Evolutionary conservation across 2,329 filamentous ascomycete genomes (phyloP).

Genomic region (Colletotrichum shisoi): DNA sequence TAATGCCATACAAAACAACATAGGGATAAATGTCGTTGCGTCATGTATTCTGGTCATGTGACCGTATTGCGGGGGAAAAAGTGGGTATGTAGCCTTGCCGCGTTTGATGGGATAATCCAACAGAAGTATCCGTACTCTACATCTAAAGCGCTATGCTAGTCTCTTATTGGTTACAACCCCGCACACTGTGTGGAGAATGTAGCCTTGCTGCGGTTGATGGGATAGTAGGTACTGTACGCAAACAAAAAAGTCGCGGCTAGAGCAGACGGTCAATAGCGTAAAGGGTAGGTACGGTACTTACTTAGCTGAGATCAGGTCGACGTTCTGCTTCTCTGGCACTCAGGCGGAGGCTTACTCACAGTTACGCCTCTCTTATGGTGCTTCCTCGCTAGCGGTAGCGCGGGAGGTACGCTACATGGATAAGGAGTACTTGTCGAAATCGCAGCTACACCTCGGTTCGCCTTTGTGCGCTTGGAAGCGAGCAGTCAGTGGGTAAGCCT

Average conservation of each 20-base stretch:
- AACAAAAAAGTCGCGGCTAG: constrained; percentile 19
- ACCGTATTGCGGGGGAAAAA: too few species aligned
- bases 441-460: constrained; percentile 30
- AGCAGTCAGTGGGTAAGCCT: constrained; percentile 37
- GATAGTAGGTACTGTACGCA: neutral
- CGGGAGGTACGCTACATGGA: constrained; percentile 28
- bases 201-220: too few species aligned
- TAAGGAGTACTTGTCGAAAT: constrained; percentile 17
- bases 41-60: too few species aligned
- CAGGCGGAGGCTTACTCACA: constrained; percentile 37
- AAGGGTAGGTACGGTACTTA: constrained; percentile 4
- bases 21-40: too few species aligned
- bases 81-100: too few species aligned
- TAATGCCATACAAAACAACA: too few species aligned
- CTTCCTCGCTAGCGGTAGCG: constrained; percentile 9
- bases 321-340: constrained; percentile 13
- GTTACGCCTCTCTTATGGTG: constrained; percentile 8
- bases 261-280: constrained; percentile 11
- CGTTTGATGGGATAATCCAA: too few species aligned
- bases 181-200: too few species aligned
- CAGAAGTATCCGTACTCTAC: too few species aligned
- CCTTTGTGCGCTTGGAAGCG: constrained; percentile 32
- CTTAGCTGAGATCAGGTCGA: constrained; percentile 25
- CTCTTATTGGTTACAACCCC: too few species aligned
- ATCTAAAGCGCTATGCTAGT: too few species aligned